Conservation (phyloP, 139 green algal species). For the Coccomyxa sp. region DNA sequence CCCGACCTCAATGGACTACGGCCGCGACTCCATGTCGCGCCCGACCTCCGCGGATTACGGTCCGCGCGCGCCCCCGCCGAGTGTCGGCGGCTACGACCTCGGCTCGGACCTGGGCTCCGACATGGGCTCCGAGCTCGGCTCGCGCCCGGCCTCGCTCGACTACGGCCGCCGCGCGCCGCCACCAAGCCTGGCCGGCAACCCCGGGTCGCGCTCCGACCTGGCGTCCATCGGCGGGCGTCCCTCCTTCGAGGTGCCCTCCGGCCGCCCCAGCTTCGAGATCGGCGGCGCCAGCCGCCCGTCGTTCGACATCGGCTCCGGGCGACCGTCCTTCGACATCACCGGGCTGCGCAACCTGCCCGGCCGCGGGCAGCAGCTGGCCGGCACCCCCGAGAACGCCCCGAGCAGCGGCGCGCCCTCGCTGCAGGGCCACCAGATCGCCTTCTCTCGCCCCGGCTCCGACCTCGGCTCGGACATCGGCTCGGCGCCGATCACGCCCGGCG, state of each 20-base stretch:
- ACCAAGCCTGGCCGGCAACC: neutral
- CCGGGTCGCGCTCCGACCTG: neutral
- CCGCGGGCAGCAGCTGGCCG: too few species aligned
- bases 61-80: neutral
- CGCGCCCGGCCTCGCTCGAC: neutral
- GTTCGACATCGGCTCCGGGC: neutral
- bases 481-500: neutral
- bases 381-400: neutral
- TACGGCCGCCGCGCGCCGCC: neutral
- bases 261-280: neutral
- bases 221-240: neutral
- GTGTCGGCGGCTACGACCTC: neutral
- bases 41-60: neutral
- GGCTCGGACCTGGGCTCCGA: constrained; percentile 1
- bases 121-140: neutral
- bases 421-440: neutral
- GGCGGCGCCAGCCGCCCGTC: neutral
- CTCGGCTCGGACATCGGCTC: neutral
- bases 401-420: neutral
- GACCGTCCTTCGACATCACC: neutral
- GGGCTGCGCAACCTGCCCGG: neutral
- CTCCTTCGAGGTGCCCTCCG: neutral
- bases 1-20: neutral
- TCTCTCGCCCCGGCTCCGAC: neutral
- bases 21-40: neutral